Evolutionary conservation across 805 yeast species (phyloP).

Genomic region (Starmerella vaccinii): DNA sequence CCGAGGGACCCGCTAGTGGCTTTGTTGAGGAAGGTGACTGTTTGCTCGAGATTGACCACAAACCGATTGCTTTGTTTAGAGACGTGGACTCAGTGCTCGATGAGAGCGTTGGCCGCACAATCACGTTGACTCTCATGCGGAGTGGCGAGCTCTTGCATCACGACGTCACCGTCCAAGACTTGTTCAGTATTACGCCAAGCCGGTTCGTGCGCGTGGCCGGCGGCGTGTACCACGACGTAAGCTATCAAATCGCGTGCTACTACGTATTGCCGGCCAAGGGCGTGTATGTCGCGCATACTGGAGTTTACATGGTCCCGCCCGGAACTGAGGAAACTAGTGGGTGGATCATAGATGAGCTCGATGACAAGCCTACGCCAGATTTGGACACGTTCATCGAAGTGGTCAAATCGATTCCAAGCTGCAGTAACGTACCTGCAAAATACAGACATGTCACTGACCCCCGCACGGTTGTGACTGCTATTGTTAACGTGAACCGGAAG

Average conservation of each 20-base stretch:
- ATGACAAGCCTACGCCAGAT: slow-evolving; percentile 63
- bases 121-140: slow-evolving; percentile 56
- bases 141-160: slow-evolving; percentile 53
- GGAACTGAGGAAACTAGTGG: slow-evolving; percentile 47
- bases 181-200: slow-evolving; percentile 74
- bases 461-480: slow-evolving; percentile 60
- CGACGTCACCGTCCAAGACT: slow-evolving; percentile 52
- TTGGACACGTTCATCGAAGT: slow-evolving; percentile 68
- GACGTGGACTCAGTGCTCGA: slow-evolving; percentile 79
- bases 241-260: slow-evolving; percentile 80
- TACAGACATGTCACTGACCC: slow-evolving; percentile 72
- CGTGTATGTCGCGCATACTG: slow-evolving; percentile 65
- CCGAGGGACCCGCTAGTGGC: slow-evolving; percentile 63
- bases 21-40: slow-evolving; percentile 77
- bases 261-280: slow-evolving; percentile 79
- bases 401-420: slow-evolving; percentile 68
- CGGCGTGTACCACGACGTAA: slow-evolving; percentile 72
- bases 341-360: slow-evolving; percentile 71
- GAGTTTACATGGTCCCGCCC: slow-evolving; percentile 53
- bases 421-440: slow-evolving; percentile 55
- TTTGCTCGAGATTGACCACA: slow-evolving; percentile 60
- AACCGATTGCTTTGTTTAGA: slow-evolving; percentile 56
- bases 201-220: slow-evolving; percentile 76
- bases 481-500: slow-evolving; percentile 69
- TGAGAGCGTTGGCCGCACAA: slow-evolving; percentile 47